Percentiles rank a stretch among this genome's conserved stretches.
Evolutionary conservation across 1,284 basidiomycete genomes (phyloP).

Genomic region (Sanghuangporus weigelae): DNA sequence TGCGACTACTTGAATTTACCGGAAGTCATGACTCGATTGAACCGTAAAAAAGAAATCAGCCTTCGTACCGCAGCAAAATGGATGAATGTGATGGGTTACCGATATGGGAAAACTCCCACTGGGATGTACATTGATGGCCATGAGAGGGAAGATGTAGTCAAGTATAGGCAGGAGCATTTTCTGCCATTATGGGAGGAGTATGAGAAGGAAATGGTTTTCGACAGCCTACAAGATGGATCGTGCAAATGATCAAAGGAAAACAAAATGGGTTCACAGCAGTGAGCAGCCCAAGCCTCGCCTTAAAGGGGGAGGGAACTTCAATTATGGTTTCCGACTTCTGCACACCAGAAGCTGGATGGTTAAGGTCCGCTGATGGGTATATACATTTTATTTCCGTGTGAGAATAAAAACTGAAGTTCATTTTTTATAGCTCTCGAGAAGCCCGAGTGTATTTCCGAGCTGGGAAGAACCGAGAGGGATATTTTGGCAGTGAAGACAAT

Average conservation of each 20-base stretch:
- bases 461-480: slow-evolving; percentile 32
- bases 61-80: slow-evolving; percentile 25
- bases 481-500: slow-evolving; percentile 26
- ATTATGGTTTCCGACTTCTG: slow-evolving; percentile 33
- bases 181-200: slow-evolving; percentile 2
- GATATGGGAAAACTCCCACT: slow-evolving; percentile 19
- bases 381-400: background rate
- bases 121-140: slow-evolving; percentile 33
- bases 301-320: slow-evolving; percentile 27
- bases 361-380: slow-evolving; percentile 20
- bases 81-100: slow-evolving; percentile 26
- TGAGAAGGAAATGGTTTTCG: slow-evolving; percentile 2
- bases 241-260: slow-evolving; percentile 30
- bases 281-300: background rate
- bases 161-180: slow-evolving; percentile 21
- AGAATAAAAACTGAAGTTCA: background rate
- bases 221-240: slow-evolving; percentile 31
- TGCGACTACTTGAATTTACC: background rate
- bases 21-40: background rate
- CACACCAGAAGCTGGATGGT: slow-evolving; percentile 27
- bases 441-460: slow-evolving; percentile 26
- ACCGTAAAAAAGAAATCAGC: slow-evolving; percentile 18
- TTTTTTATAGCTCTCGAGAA: slow-evolving; percentile 17
- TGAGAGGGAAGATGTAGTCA: slow-evolving; percentile 30
- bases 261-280: slow-evolving; percentile 26